Conservation (phyloP, 2,329 filamentous ascomycete genomes). For the Xylaria sp. region DNA sequence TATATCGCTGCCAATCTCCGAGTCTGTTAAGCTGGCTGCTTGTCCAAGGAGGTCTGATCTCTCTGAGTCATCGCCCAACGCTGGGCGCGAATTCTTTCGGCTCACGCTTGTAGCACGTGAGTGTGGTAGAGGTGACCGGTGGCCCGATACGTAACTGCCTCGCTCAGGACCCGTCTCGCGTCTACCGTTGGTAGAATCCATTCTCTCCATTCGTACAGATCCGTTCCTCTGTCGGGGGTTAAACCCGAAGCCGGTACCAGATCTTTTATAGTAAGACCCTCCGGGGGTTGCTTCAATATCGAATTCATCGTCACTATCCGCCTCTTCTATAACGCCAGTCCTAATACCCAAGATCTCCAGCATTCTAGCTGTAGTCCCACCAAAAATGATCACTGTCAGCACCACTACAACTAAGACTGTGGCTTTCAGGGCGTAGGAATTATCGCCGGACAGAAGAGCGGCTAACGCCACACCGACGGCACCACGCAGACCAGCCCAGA, state of each 20-base stretch:
- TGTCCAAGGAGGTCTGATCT: constrained; percentile 61
- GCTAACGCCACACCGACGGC: constrained; percentile 95
- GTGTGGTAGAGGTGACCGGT: constrained; percentile 52
- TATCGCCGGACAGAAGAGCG: constrained; percentile 81
- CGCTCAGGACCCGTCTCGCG: constrained; percentile 41
- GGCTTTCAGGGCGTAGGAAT: constrained; percentile 82
- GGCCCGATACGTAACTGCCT: constrained; percentile 59
- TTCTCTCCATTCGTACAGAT: constrained; percentile 62
- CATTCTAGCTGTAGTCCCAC: constrained; percentile 96
- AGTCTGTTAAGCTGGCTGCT: constrained; percentile 55
- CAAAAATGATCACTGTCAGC: constrained; percentile 97
- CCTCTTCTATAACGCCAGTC: constrained; percentile 94
- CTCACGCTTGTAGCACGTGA: constrained; percentile 55
- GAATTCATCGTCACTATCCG: constrained; percentile 97
- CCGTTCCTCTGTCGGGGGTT: constrained; percentile 68
- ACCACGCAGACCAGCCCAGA: constrained; percentile 94
- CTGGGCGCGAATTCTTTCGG: constrained; percentile 55
- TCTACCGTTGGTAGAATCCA: constrained; percentile 45
- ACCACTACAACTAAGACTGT: constrained; percentile 98
- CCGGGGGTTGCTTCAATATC: constrained; percentile 82
- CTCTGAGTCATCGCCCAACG: constrained; percentile 54
- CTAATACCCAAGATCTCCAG: constrained; percentile 95
- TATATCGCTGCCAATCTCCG: constrained; percentile 67
- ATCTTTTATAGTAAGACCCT: constrained; percentile 80
- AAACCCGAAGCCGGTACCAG: constrained; percentile 78